Percentiles rank a stretch among this genome's conserved stretches.
Evolutionary conservation across 2,329 filamentous ascomycete species (phyloP).

Genomic region (Sporothrix euskadiensis): DNA sequence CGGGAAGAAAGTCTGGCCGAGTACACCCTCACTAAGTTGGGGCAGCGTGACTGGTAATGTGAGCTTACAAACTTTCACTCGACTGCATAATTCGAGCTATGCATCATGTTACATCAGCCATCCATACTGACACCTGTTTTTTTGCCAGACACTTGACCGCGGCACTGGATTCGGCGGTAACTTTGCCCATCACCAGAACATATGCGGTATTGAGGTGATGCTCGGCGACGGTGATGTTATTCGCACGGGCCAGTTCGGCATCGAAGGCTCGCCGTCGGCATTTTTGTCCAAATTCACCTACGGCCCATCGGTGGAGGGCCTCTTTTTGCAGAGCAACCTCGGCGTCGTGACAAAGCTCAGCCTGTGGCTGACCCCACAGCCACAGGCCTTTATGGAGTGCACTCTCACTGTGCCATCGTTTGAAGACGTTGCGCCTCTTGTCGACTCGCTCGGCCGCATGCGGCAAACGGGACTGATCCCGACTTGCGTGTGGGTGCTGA

Average conservation of each 20-base stretch:
- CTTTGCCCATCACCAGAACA: slow-evolving; percentile 42
- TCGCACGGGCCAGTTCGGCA: slow-evolving; percentile 29
- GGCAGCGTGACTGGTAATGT: slow-evolving; percentile 53
- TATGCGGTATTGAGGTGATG: slow-evolving; percentile 42
- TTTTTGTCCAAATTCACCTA: slow-evolving; percentile 15
- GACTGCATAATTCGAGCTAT: background rate
- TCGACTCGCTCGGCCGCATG: background rate
- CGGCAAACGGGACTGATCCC: slow-evolving; percentile 3
- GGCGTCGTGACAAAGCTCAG: slow-evolving; percentile 4
- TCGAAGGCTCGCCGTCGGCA: background rate
- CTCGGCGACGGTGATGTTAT: slow-evolving; percentile 37
- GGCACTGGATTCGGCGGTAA: slow-evolving; percentile 46
- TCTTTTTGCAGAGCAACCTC: slow-evolving; percentile 14
- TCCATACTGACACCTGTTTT: background rate
- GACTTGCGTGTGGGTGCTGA: slow-evolving; percentile 1
- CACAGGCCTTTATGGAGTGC: slow-evolving; percentile 11
- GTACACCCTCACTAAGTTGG: slow-evolving; percentile 44
- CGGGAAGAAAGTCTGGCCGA: slow-evolving; percentile 47
- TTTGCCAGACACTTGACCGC: slow-evolving; percentile 42
- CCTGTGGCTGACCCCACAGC: slow-evolving; percentile 6
- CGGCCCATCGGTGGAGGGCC: background rate
- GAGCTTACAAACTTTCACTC: slow-evolving; percentile 26
- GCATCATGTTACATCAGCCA: background rate
- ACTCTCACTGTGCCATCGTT: background rate
- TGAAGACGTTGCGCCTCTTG: background rate